These are phyloP conservation scores for Salvia sclarea DNA, from an alignment of 305 asterid genomes.

Conservation along the genomic window DNA sequence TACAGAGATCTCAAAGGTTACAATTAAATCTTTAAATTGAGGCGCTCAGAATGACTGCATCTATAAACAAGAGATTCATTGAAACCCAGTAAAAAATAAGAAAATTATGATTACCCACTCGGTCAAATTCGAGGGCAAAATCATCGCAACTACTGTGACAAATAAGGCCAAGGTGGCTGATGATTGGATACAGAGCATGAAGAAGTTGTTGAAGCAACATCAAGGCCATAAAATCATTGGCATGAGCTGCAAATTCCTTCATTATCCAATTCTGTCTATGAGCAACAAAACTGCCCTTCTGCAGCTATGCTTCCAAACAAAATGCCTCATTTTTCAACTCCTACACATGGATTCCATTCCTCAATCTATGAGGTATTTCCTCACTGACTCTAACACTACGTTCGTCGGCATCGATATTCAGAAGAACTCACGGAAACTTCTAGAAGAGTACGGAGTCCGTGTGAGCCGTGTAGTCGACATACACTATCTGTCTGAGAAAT, in stretches of 20 bases:
- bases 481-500: slow-evolving; percentile 32
- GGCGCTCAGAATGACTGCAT: neutral
- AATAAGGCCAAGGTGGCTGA: slow-evolving; percentile 34
- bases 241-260: slow-evolving; percentile 37
- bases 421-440: slow-evolving; percentile 27
- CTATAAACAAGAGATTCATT: neutral
- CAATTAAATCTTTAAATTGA: too few species aligned
- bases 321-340: slow-evolving; percentile 46
- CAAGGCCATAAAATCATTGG: slow-evolving; percentile 31
- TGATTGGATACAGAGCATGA: slow-evolving; percentile 37
- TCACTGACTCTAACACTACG: slow-evolving; percentile 22
- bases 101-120: slow-evolving; percentile 7
- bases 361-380: slow-evolving; percentile 24
- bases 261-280: slow-evolving; percentile 37
- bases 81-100: neutral
- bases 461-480: slow-evolving; percentile 32
- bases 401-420: slow-evolving; percentile 39
- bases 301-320: slow-evolving; percentile 38
- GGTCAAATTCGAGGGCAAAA: slow-evolving; percentile 33
- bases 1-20: neutral
- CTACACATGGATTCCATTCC: slow-evolving; percentile 37
- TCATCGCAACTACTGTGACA: slow-evolving; percentile 41
- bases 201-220: neutral
- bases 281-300: slow-evolving; percentile 38
- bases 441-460: slow-evolving; percentile 29